Conservation (phyloP, 768 basidiomycete species). For the Dentipellis sp. region DNA sequence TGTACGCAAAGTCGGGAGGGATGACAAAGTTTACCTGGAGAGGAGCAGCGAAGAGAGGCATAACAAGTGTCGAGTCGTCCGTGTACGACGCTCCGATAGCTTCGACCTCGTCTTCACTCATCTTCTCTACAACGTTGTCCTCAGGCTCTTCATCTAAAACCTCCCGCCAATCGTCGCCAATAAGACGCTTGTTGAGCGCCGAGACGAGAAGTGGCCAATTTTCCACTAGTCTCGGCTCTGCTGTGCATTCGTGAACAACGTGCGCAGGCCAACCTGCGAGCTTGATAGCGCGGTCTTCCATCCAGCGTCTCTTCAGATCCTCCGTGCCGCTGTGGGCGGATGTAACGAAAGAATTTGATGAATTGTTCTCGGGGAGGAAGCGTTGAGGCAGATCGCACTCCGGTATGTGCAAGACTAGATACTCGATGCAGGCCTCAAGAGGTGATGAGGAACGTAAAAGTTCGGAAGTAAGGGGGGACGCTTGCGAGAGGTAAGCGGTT, state of each 20-base stretch:
- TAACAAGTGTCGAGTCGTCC: slow-evolving; percentile 31
- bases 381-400: slow-evolving; percentile 80
- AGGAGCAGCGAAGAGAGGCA: slow-evolving; percentile 58
- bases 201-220: slow-evolving; percentile 49
- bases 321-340: slow-evolving; percentile 53
- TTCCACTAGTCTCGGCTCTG: slow-evolving; percentile 28
- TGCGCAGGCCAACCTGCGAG: slow-evolving; percentile 77
- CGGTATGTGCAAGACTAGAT: slow-evolving; percentile 72
- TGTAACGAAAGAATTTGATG: slow-evolving; percentile 62
- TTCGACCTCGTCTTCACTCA: slow-evolving; percentile 21
- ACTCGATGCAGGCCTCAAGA: slow-evolving; percentile 75
- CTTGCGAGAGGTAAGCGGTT: slow-evolving; percentile 44
- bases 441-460: slow-evolving; percentile 52
- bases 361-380: slow-evolving; percentile 56
- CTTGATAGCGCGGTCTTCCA: slow-evolving; percentile 71
- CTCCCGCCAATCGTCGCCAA: slow-evolving; percentile 32
- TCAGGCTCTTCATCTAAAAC: slow-evolving; percentile 4
- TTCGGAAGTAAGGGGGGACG: slow-evolving; percentile 50
- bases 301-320: slow-evolving; percentile 66
- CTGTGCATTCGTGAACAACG: slow-evolving; percentile 48
- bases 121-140: slow-evolving; percentile 20
- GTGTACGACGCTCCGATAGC: slow-evolving; percentile 39
- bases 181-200: slow-evolving; percentile 42
- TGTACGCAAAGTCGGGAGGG: slow-evolving; percentile 34
- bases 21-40: slow-evolving; percentile 61